Conservation (phyloP, 306 rosid species). For the Heteromeles arbutifolia region DNA sequence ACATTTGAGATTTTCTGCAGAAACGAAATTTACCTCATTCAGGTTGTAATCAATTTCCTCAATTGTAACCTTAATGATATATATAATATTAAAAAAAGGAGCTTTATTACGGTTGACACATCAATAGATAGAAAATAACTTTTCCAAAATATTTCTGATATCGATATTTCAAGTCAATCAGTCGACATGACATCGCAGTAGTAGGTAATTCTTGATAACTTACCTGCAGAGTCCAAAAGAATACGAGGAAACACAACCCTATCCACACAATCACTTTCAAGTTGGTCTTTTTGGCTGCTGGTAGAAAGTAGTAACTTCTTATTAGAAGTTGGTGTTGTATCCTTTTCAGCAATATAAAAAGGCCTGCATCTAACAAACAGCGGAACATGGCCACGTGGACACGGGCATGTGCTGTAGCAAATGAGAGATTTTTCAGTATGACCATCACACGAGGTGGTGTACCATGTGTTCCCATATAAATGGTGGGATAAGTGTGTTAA, state of each 20-base stretch:
- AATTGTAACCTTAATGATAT: neutral
- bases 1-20: neutral
- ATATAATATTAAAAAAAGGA: neutral
- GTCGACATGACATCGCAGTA: too few species aligned
- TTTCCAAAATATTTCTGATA: accelerated
- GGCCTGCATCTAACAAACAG: neutral
- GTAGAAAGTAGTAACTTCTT: neutral
- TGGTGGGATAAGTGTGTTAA: too few species aligned
- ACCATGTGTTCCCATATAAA: too few species aligned
- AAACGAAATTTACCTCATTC: neutral
- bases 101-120: neutral
- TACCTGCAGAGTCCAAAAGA: neutral
- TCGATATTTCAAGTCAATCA: too few species aligned
- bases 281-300: neutral
- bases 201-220: too few species aligned
- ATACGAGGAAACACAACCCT: too few species aligned
- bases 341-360: neutral
- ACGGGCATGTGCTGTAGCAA: neutral
- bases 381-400: neutral
- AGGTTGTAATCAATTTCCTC: neutral
- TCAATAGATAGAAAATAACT: too few species aligned
- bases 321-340: neutral
- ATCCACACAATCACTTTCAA: neutral
- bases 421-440: too few species aligned
- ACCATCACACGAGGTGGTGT: too few species aligned